A percentile compares a stretch with the other conserved stretches of the same genome.
These are phyloP conservation scores for Plasmopara viticola DNA, from an alignment of 352 stramenopile species.

Conservation along the genomic window DNA sequence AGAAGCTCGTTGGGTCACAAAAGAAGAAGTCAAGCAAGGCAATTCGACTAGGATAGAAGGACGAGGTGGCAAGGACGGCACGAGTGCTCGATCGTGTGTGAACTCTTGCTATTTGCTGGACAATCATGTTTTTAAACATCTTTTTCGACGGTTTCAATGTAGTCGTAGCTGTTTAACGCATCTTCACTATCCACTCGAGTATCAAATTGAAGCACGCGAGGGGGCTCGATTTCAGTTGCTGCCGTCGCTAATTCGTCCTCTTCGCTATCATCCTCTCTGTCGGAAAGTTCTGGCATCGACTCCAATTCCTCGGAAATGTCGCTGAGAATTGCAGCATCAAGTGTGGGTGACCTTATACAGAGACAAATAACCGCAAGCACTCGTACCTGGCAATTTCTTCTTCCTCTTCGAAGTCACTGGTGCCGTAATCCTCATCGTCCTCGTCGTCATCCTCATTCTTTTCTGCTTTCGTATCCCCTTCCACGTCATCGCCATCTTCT, in stretches of 20 bases:
- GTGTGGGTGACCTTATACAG: neutral
- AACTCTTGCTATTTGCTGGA: neutral
- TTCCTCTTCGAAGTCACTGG: constrained; percentile 81
- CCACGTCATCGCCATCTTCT: constrained; percentile 10
- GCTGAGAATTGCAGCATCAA: constrained; percentile 15
- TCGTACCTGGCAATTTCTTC: constrained; percentile 64
- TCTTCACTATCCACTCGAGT: constrained; percentile 47
- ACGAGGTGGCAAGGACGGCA: neutral
- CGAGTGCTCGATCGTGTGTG: neutral
- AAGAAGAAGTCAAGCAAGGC: constrained; percentile 12
- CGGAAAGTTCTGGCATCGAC: constrained; percentile 48
- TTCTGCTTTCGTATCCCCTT: constrained; percentile 4
- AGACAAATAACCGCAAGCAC: neutral
- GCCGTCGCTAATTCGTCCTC: constrained; percentile 1
- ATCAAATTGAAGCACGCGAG: constrained; percentile 33
- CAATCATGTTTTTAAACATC: constrained; percentile 25
- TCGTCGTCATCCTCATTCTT: constrained; percentile 11
- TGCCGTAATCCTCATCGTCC: constrained; percentile 61
- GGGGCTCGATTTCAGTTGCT: constrained; percentile 7
- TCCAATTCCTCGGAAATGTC: constrained; percentile 59
- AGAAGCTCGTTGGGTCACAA: constrained; percentile 31
- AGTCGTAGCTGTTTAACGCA: constrained; percentile 78
- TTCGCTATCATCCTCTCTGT: constrained; percentile 34
- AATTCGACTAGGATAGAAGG: constrained; percentile 1
- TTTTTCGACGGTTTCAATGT: constrained; percentile 70